Conservation (phyloP, 2,329 filamentous ascomycete species). For the Tolypocladium nubicola region DNA sequence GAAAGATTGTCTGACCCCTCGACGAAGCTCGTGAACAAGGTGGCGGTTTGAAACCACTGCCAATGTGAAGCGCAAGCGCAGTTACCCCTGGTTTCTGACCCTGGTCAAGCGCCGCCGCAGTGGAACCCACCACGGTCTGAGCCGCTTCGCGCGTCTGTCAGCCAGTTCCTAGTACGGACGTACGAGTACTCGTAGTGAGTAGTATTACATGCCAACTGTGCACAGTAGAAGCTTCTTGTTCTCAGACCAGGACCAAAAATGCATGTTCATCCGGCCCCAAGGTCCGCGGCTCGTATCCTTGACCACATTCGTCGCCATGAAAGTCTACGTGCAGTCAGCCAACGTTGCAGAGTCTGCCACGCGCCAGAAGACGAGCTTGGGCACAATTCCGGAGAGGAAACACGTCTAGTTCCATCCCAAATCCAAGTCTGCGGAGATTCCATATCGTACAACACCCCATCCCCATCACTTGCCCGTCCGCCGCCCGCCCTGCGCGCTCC, state of each 20-base stretch:
- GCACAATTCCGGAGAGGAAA: background rate
- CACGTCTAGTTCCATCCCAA: background rate
- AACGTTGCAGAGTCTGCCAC: background rate
- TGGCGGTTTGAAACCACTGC: background rate
- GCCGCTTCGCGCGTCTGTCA: background rate
- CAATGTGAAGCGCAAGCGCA: background rate
- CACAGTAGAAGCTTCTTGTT: too few relatives aligned
- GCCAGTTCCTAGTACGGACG: background rate
- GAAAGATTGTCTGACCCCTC: background rate
- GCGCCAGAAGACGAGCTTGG: background rate
- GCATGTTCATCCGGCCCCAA: background rate
- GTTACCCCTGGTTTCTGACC: conserved; percentile 1
- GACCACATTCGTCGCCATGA: background rate
- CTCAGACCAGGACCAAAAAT: background rate
- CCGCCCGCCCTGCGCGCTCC: background rate
- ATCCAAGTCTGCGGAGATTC: background rate
- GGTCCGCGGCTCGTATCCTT: background rate
- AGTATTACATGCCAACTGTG: too few relatives aligned
- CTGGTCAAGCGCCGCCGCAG: background rate
- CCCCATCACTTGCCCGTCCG: background rate
- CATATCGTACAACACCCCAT: background rate
- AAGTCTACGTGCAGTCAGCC: background rate
- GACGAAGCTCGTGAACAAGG: background rate
- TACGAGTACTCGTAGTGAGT: too few relatives aligned
- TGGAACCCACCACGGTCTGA: background rate